Percentiles rank a stretch among this genome's conserved stretches.
Evolutionary conservation across 2,329 filamentous ascomycete species (phyloP).

Genomic region (Calonectria ilicicola): DNA sequence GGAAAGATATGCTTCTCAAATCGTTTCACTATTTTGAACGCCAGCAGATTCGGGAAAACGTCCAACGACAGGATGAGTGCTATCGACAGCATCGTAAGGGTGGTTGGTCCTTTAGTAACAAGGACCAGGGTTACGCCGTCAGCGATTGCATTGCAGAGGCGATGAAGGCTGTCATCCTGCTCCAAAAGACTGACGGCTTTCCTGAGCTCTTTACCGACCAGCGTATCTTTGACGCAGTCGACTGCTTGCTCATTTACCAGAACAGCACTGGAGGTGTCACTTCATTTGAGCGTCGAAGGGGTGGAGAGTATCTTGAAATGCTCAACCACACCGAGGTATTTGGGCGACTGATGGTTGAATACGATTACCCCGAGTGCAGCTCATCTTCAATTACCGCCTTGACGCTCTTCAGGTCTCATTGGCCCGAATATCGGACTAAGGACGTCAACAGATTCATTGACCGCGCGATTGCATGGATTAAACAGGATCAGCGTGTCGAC

Average conservation of each 20-base stretch:
- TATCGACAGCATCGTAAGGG: constrained; percentile 93
- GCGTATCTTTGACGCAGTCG: constrained; percentile 86
- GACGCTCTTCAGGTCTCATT: constrained; percentile 81
- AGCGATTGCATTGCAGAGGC: constrained; percentile 94
- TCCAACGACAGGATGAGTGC: constrained; percentile 78
- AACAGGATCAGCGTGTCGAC: constrained; percentile 78
- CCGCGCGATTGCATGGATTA: constrained; percentile 84
- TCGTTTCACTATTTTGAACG: constrained; percentile 87
- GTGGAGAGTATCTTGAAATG: constrained; percentile 80
- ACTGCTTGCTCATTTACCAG: constrained; percentile 93
- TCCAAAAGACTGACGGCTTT: constrained; percentile 83
- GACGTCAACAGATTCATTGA: constrained; percentile 82
- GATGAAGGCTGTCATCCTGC: constrained; percentile 83
- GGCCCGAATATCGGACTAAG: constrained; percentile 79
- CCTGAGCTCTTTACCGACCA: constrained; percentile 79
- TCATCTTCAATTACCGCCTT: constrained; percentile 91
- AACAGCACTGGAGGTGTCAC: constrained; percentile 88
- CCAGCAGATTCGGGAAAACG: constrained; percentile 90
- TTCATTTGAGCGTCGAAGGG: constrained; percentile 89
- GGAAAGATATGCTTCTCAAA: constrained; percentile 83
- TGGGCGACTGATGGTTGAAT: constrained; percentile 96
- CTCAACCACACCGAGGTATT: constrained; percentile 97
- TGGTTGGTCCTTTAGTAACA: constrained; percentile 95
- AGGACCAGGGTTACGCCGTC: constrained; percentile 91
- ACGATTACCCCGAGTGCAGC: constrained; percentile 97